Base-by-base conservation (phyloP, 257 asterid species). In the Jasminum sambac region DNA sequence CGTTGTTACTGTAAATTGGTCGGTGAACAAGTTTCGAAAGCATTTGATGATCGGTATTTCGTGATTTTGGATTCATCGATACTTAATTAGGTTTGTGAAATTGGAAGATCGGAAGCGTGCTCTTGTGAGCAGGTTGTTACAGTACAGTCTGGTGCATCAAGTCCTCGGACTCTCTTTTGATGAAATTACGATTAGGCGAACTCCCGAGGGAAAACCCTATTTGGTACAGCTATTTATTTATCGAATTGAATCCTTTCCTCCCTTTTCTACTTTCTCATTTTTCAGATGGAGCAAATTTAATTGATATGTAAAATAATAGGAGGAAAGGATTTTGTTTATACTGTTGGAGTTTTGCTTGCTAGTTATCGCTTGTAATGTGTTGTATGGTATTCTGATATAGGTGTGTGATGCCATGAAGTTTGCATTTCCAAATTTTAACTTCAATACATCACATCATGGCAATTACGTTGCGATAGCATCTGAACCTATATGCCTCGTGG, bases 381-480 rank as follows among this genome's bases (percentile, higher is more conserved):
- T 39, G 11, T 66, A 39, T 19, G 30, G 57, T 63, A 11, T 72
- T 23, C 37, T 84, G 62, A 36, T 68, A 6, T 72, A 91, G 97
- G 95, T 81, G 63, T 70, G 68, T 36, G 90, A 83, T 73, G 61
- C 63, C 52, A 23, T 21, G 76, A 75, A 75, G 76, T 6, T 52
- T 55, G 73, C 70, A 66, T 77, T 91, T 65, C 94, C 89, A 14
- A 94, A 89, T 78, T 87, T 94, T 23, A 94, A 91, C 79, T 94
- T 89, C 64, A 94, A 84, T 76, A 90, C 84, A 42, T 94, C 99
- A 43, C 97, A 94, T 81, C 96, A 91, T 55, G 99, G 96, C 68
- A 90, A 94, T 77, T 91, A 85, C 72, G 99, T 91, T 39, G 96
- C 86, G 30, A 88, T 94, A 80, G 97, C 99, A 79, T 94, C 96